Evolutionary conservation across 2,329 filamentous ascomycete genomes (phyloP), one percentile per base, ranked within the genome.

Genomic region (Bipolaris sorokiniana): DNA sequence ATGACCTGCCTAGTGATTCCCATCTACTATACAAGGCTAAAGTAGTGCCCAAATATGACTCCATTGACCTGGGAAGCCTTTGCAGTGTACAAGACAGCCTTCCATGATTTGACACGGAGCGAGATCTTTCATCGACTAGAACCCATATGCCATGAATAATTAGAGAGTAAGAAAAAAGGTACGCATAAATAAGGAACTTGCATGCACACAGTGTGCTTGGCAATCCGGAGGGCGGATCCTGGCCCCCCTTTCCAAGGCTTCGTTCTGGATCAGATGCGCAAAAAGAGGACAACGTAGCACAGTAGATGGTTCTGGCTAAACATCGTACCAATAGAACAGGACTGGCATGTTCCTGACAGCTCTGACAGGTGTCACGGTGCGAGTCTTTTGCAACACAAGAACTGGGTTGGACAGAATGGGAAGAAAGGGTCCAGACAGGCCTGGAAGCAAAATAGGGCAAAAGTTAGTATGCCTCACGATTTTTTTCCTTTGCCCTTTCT

Each of bases 341-440:
- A 9, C 10, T 55, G 49, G 42, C 58, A 61, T 58, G 56, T 48
- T 46, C 53, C 51, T 67, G 64, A 67, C 65, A 67, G 59, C 45
- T 18, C 61, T 69, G 66, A 69, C 63, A 69, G 66, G 62, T 68
- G 53, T 36, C 48, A 66, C 48, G 36, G 65, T 69, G 52, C 65
- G 62, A 66, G 63, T 55, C 45, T 59, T 42, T 48, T 22, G 33
- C 26, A 20, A 40, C 33, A 46, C 48, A 48, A 34, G 22, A 33
- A n/a, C 33, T 26, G 33, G 36, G 37, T 42, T 46, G 16, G 37
- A 38, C 40, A 38, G 15, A 9, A 10, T 31, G 28, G 28, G 10
- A 23, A 31, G 42, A n/a, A 23, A 16, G 22, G 18, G n/a, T 22
- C 20, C 22, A 36, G 51, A 18, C 7, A 51, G n/a, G 42, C 41